These are phyloP conservation scores for Aspergillus novoparasiticus DNA, from an alignment of 2,329 filamentous ascomycete species.

Conservation along the genomic window DNA sequence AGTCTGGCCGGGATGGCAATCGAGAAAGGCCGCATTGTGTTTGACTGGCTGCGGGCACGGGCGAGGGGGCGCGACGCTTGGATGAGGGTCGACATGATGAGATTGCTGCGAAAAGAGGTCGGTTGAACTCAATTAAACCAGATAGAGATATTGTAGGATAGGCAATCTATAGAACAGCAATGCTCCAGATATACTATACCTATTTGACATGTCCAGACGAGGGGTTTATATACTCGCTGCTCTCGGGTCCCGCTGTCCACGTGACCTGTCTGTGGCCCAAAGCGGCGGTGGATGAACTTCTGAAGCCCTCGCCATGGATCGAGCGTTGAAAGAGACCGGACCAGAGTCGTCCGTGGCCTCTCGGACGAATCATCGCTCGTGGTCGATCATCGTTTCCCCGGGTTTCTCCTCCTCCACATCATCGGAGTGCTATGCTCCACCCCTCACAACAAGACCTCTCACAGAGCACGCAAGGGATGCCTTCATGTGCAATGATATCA, in stretches of 20 bases:
- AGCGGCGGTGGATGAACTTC: background rate
- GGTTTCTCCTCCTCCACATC: background rate
- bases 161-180: background rate
- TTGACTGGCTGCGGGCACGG: slow-evolving; percentile 10
- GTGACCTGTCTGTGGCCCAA: background rate
- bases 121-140: background rate
- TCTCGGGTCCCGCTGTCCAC: background rate
- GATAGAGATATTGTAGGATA: background rate
- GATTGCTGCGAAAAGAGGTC: background rate
- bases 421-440: background rate
- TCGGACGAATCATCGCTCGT: background rate
- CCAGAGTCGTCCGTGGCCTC: slow-evolving; percentile 16
- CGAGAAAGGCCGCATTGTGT: slow-evolving; percentile 21
- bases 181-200: background rate
- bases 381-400: background rate
- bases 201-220: background rate
- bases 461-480: slow-evolving; percentile 7
- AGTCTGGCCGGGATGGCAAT: slow-evolving; percentile 20
- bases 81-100: slow-evolving; percentile 7
- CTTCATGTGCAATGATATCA: slow-evolving; percentile 20
- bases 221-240: background rate
- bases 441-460: background rate
- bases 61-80: slow-evolving; percentile 21
- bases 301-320: background rate
- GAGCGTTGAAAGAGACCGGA: slow-evolving; percentile 8